phyloP scores from a whole-genome alignment of 495 filamentous ascomycete species.

The Talaromyces liani region DNA sequence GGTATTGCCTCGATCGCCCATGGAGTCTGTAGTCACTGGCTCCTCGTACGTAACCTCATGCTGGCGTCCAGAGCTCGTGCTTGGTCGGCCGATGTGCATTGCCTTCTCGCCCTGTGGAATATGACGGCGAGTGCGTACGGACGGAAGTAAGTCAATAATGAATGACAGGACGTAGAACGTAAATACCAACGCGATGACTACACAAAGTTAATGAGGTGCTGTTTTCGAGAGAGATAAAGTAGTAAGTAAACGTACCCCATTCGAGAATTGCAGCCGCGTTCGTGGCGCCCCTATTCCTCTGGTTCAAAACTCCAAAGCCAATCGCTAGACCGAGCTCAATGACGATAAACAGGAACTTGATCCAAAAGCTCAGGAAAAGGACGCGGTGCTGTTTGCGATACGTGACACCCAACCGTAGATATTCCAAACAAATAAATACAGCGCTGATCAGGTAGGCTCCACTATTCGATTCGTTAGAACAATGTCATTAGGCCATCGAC shows the following conservation, averaged over 20 bases:
- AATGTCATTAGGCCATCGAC: neutral
- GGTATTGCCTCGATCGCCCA: constrained; percentile 14
- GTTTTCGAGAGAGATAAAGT: neutral
- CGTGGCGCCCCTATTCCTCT: constrained; percentile 29
- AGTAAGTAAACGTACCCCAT: constrained; percentile 46
- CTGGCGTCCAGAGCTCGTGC: constrained; percentile 8
- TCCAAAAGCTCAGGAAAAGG: constrained; percentile 68
- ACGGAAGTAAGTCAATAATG: constrained; percentile 79
- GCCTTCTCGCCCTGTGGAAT: constrained; percentile 39
- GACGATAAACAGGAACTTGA: constrained; percentile 76
- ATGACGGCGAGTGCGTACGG: constrained; percentile 54
- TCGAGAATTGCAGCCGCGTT: constrained; percentile 58
- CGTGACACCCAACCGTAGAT: constrained; percentile 71
- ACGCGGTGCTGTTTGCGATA: constrained; percentile 61
- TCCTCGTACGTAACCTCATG: constrained; percentile 22
- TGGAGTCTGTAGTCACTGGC: constrained; percentile 32
- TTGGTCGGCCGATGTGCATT: constrained; percentile 12
- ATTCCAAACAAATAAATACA: constrained; percentile 81
- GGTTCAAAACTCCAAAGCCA: constrained; percentile 41
- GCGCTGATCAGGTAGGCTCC: constrained; percentile 64
- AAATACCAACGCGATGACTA: constrained; percentile 78
- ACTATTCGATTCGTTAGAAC: constrained; percentile 6
- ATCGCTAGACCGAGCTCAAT: constrained; percentile 71
- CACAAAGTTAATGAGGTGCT: neutral
- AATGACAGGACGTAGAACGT: constrained; percentile 86